Evolutionary conservation across 2,329 filamentous ascomycete species (phyloP).

Genomic region (Zopfia rhizophila): DNA sequence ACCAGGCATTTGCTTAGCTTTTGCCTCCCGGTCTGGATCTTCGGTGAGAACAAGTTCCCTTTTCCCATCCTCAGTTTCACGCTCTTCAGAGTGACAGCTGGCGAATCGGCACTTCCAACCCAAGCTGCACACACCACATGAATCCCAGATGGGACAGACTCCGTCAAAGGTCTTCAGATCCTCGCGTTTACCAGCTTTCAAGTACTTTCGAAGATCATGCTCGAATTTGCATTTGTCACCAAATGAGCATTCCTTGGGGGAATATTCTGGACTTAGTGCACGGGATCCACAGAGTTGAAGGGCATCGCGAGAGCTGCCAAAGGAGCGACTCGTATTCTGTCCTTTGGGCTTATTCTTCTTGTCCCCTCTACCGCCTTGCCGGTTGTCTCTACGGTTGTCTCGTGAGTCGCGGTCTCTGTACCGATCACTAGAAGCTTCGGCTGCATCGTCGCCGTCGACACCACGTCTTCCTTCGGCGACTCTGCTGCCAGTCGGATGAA

Average conservation of each 20-base stretch:
- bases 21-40: constrained; percentile 60
- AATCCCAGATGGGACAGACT: constrained; percentile 83
- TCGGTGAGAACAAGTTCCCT: constrained; percentile 81
- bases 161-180: constrained; percentile 81
- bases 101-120: constrained; percentile 97
- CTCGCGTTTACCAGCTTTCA: constrained; percentile 81
- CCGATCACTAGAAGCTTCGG: constrained; percentile 63
- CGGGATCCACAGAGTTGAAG: constrained; percentile 81
- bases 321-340: constrained; percentile 85
- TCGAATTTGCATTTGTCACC: constrained; percentile 83
- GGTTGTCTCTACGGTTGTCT: constrained; percentile 45
- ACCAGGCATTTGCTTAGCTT: constrained; percentile 54
- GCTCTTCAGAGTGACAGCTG: constrained; percentile 84
- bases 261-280: constrained; percentile 79
- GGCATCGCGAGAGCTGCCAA: constrained; percentile 81
- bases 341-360: constrained; percentile 73
- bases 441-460: constrained; percentile 65
- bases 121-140: constrained; percentile 77
- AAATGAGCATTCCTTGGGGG: constrained; percentile 77
- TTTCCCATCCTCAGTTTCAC: constrained; percentile 79
- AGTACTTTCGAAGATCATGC: constrained; percentile 87
- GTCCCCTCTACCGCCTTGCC: constrained; percentile 57
- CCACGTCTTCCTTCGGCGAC: constrained; percentile 31
- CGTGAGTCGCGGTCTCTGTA: constrained; percentile 52
- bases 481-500: constrained; percentile 41